Evolutionary conservation across 2,329 filamentous ascomycete species (phyloP).

Genomic region (Talaromyces pinophilus): DNA sequence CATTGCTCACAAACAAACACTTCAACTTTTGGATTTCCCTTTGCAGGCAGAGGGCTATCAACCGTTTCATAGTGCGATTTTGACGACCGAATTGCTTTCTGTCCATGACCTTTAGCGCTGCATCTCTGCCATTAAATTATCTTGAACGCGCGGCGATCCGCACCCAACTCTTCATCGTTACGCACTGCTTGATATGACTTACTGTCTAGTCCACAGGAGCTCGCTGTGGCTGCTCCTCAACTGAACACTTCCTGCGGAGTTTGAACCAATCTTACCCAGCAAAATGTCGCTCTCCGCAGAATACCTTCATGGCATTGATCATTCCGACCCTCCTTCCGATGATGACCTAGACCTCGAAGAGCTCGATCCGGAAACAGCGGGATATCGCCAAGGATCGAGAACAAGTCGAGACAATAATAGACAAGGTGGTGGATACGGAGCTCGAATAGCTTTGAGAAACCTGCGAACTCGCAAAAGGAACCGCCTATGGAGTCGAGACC

Average conservation of each 20-base stretch:
- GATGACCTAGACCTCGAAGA: slow-evolving; percentile 51
- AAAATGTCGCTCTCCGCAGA: slow-evolving; percentile 42
- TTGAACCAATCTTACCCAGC: neutral
- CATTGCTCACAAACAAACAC: neutral
- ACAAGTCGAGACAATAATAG: slow-evolving; percentile 34
- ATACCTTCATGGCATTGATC: slow-evolving; percentile 38
- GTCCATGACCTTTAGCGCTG: neutral
- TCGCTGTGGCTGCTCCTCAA: slow-evolving; percentile 26
- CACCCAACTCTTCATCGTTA: slow-evolving; percentile 13
- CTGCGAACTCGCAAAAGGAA: slow-evolving; percentile 53
- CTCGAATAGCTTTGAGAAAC: slow-evolving; percentile 51
- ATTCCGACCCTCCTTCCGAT: slow-evolving; percentile 38
- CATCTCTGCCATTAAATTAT: neutral
- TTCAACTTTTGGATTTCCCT: slow-evolving; percentile 9
- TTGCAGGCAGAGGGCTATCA: slow-evolving; percentile 23
- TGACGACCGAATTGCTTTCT: neutral
- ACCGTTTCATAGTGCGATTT: neutral
- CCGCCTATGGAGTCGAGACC: slow-evolving; percentile 42
- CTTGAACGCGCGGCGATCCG: slow-evolving; percentile 9
- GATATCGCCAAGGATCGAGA: slow-evolving; percentile 28
- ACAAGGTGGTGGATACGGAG: slow-evolving; percentile 35
- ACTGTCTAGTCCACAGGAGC: slow-evolving; percentile 26
- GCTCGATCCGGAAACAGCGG: slow-evolving; percentile 43
- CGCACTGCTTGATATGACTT: slow-evolving; percentile 32
- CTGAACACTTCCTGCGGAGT: slow-evolving; percentile 20